Evolutionary conservation across 1,284 basidiomycete genomes (phyloP).

Genomic region (Ceratobasidium theobromae): DNA sequence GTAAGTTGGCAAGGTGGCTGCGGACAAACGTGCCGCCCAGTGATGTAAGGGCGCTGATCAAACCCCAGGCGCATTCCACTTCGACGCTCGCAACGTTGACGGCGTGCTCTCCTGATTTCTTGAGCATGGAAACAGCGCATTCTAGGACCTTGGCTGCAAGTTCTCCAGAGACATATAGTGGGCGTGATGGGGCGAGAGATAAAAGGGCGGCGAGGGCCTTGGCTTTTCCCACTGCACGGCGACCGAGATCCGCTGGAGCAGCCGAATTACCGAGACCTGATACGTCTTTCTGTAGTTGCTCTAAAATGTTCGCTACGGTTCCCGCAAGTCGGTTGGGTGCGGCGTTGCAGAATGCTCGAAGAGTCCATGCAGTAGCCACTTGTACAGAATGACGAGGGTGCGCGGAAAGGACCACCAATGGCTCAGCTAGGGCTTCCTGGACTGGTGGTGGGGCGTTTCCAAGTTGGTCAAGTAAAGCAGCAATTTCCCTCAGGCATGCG

Average conservation of each 20-base stretch:
- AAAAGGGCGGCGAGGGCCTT: conserved; percentile 88
- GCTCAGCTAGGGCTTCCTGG: conserved; percentile 85
- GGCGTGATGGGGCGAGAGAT: conserved; percentile 80
- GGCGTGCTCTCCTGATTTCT: conserved; percentile 88
- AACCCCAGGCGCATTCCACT: conserved; percentile 93
- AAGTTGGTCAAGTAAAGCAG: conserved; percentile 83
- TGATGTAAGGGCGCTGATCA: conserved; percentile 87
- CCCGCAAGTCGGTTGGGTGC: conserved; percentile 83
- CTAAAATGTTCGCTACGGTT: conserved; percentile 71
- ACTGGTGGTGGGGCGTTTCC: conserved; percentile 90
- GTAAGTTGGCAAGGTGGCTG: conserved; percentile 85
- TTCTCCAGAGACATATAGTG: conserved; percentile 94
- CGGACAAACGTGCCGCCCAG: conserved; percentile 93
- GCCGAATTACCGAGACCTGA: conserved; percentile 58
- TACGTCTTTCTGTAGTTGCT: conserved; percentile 83
- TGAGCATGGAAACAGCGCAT: conserved; percentile 86
- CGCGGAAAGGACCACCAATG: conserved; percentile 78
- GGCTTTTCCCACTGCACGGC: conserved; percentile 81
- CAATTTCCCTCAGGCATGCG: conserved; percentile 79
- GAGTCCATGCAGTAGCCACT: conserved; percentile 81
- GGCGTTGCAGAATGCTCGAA: conserved; percentile 87
- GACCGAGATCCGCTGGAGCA: conserved; percentile 69
- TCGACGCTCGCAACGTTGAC: conserved; percentile 80
- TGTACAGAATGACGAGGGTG: conserved; percentile 89
- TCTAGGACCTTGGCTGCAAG: conserved; percentile 89